These are phyloP conservation scores for Naganishia vaughanmartiniae DNA, from an alignment of 768 basidiomycete genomes.

Conservation along the genomic window DNA sequence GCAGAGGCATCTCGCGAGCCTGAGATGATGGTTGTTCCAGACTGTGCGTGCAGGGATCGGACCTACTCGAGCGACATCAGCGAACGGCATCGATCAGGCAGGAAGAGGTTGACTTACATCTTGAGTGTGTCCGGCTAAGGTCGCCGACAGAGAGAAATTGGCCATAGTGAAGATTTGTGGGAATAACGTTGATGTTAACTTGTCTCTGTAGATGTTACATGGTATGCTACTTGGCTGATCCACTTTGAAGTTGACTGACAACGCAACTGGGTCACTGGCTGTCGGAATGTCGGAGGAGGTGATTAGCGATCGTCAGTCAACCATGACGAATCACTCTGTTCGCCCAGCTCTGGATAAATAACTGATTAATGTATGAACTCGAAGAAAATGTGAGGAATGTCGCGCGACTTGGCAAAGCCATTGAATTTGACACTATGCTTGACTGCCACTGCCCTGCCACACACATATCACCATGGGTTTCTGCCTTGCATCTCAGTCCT, in stretches of 20 bases:
- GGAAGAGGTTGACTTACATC: slow-evolving; percentile 61
- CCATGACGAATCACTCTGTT: slow-evolving; percentile 16
- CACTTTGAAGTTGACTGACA: no score
- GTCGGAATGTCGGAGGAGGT: not conserved
- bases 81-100: slow-evolving; percentile 41
- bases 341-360: not conserved
- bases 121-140: slow-evolving; percentile 65
- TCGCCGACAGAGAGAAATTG: slow-evolving; percentile 61
- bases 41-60: slow-evolving; percentile 73
- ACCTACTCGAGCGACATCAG: slow-evolving; percentile 59
- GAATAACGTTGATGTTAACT: not conserved
- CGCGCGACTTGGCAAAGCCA: no score
- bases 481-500: no score
- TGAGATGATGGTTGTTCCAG: slow-evolving; percentile 74
- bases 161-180: not conserved
- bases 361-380: no score
- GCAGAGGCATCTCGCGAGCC: slow-evolving; percentile 89
- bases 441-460: no score
- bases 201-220: no score
- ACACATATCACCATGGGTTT: no score
- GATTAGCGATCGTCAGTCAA: not conserved
- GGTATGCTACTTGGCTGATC: no score
- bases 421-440: no score
- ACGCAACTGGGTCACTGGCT: not conserved
- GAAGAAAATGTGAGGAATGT: no score